Evolutionary conservation across 805 yeast species (phyloP).

Genomic region (Candida rishiriensis): DNA sequence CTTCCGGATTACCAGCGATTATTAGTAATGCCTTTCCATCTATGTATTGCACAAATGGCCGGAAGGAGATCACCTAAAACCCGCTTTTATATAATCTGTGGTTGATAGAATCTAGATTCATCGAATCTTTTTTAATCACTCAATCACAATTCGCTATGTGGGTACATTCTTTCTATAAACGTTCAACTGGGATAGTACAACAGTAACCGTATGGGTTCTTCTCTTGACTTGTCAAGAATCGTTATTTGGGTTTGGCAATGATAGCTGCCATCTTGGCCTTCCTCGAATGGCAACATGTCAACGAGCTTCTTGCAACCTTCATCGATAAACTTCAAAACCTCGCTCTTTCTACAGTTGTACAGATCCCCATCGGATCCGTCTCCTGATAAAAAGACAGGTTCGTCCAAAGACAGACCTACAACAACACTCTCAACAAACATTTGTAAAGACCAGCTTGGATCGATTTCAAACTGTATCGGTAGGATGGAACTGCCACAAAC

Average conservation of each 20-base stretch:
- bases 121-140: conserved; percentile 2
- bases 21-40: conserved; percentile 26
- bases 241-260: conserved; percentile 6
- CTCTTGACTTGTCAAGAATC: conserved; percentile 14
- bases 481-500: conserved; percentile 56
- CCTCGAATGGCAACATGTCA: conserved; percentile 14
- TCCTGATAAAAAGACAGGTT: conserved; percentile 19
- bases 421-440: conserved; percentile 15
- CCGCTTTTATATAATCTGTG: conserved; percentile 28
- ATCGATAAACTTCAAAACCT: background rate
- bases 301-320: background rate
- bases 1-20: conserved; percentile 40
- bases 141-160: conserved; percentile 30
- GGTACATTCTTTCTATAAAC: conserved; percentile 16
- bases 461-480: conserved; percentile 14
- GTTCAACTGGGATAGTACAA: too few species aligned
- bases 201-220: conserved; percentile 4
- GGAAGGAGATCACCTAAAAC: conserved; percentile 30
- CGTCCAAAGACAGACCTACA: conserved; percentile 7
- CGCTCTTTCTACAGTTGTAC: conserved; percentile 18
- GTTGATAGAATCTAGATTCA: background rate
- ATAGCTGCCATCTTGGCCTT: background rate
- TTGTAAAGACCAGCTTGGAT: conserved; percentile 5
- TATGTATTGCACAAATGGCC: conserved; percentile 36
- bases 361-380: conserved; percentile 17